phyloP scores from a whole-genome alignment of 139 green algal species.

The Pseudopediastrum boryanum region DNA sequence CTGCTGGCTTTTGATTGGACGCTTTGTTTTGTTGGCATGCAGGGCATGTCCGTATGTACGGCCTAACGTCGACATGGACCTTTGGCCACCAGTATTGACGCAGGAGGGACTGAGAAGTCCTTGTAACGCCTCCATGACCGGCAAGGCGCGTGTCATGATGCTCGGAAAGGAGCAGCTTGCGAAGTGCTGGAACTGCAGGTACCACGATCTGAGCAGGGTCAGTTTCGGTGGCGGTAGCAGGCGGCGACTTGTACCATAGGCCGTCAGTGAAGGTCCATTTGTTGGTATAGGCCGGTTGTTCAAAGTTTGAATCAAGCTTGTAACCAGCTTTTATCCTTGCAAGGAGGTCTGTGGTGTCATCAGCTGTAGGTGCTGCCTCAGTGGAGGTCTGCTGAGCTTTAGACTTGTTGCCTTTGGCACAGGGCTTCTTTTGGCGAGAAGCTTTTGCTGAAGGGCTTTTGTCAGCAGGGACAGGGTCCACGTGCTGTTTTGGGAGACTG shows the following conservation, averaged over 20 bases:
- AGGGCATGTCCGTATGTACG: not conserved
- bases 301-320: not conserved
- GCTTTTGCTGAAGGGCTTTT: no score
- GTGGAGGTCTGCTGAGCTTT: no score
- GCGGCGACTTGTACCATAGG: not conserved
- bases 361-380: no score
- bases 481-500: no score
- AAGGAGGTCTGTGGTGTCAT: no score
- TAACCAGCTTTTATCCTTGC: not conserved
- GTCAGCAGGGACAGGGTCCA: no score
- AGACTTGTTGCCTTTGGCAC: no score
- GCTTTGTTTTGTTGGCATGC: constrained; percentile 31
- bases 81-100: constrained; percentile 17
- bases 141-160: constrained; percentile 8
- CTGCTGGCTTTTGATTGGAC: not conserved
- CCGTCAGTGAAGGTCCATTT: not conserved
- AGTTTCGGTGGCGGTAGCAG: not conserved
- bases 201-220: not conserved
- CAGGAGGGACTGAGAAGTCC: not conserved
- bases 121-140: constrained; percentile 11
- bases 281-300: not conserved
- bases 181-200: not conserved
- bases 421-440: no score
- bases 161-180: not conserved
- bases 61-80: not conserved